phyloP scores from a whole-genome alignment of 257 asterid species.

The Solanum pimpinellifolium region DNA sequence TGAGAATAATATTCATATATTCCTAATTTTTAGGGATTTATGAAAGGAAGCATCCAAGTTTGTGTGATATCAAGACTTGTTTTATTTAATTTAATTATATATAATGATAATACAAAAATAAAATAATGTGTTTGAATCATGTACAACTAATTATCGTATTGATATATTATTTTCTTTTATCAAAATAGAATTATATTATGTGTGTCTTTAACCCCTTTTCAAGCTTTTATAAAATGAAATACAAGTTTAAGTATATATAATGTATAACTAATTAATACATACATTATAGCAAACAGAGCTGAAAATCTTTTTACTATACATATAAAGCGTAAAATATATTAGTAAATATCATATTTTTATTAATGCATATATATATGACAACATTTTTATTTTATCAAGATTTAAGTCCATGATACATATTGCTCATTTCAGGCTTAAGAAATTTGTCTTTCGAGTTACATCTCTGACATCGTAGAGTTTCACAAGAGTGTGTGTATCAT shows the following conservation, averaged over 20 bases:
- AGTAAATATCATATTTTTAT: no score
- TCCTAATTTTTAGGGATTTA: not conserved
- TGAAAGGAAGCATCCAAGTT: not conserved
- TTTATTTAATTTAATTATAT: not conserved
- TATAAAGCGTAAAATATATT: no score
- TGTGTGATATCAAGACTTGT: not conserved
- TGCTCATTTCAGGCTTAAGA: not conserved
- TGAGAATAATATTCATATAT: conserved; percentile 1
- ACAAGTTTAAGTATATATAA: not conserved
- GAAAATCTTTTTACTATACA: not conserved
- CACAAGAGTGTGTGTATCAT: not conserved
- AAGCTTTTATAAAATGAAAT: no score
- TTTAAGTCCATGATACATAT: not conserved
- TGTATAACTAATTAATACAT: not conserved
- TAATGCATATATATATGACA: no score
- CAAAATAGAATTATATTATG: not conserved
- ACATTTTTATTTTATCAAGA: no score
- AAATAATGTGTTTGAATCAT: not conserved
- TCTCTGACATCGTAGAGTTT: not conserved
- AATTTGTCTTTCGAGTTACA: not conserved
- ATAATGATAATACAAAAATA: not conserved
- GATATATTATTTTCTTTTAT: not conserved
- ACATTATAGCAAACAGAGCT: not conserved
- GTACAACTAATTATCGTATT: no score
- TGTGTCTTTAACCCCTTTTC: not conserved